phyloP scores from a whole-genome alignment of 345 rosid genomes.

The Anacardium occidentale region DNA sequence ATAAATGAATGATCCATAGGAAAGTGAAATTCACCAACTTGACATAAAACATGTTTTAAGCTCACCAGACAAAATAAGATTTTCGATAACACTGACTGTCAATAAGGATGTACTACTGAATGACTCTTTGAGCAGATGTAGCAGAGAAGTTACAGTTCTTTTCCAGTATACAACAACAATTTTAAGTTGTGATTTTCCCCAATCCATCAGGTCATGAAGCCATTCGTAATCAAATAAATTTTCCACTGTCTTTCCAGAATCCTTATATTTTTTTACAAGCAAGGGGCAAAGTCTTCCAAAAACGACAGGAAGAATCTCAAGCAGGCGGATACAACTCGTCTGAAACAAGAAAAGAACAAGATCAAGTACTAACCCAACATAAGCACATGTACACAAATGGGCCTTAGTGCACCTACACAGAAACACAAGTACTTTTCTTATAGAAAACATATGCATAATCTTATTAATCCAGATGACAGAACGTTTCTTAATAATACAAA shows the following conservation, averaged over 20 bases:
- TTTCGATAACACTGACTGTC: conserved; percentile 49
- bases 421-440: background rate
- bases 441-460: background rate
- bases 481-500: background rate
- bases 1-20: conserved; percentile 15
- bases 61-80: conserved; percentile 68
- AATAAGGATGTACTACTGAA: conserved; percentile 38
- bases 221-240: conserved; percentile 53
- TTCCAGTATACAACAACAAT: conserved; percentile 85
- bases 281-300: conserved; percentile 53
- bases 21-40: conserved; percentile 13
- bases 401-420: background rate
- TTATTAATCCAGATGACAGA: conserved; percentile 9
- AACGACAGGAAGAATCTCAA: conserved; percentile 82
- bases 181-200: conserved; percentile 91
- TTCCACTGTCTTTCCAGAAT: conserved; percentile 34
- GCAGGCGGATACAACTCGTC: conserved; percentile 92
- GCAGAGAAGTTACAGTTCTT: conserved; percentile 57
- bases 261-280: conserved; percentile 26
- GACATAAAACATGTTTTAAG: conserved; percentile 1
- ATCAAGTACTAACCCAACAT: background rate
- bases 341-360: conserved; percentile 37
- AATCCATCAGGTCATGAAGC: conserved; percentile 86
- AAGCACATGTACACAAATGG: background rate
- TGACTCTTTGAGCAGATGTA: conserved; percentile 50